These are phyloP conservation scores for Musa acuminata DNA, from an alignment of 176 grass and related monocot species.

Conservation along the genomic window DNA sequence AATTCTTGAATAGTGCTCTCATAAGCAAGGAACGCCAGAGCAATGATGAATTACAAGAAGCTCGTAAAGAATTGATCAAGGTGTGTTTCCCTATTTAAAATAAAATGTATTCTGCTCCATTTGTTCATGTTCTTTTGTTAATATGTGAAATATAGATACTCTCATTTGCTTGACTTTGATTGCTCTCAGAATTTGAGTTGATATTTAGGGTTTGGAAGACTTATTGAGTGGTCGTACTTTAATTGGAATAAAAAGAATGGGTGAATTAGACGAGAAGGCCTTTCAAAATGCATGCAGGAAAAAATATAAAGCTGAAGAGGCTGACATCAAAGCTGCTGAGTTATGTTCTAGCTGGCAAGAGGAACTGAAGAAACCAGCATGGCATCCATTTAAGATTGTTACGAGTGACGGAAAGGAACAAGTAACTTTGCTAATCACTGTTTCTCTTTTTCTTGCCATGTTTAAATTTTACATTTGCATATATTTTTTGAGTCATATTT, in stretches of 20 bases:
- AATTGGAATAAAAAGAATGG: slow-evolving; percentile 93
- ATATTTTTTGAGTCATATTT: not conserved
- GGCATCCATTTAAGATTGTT: slow-evolving; percentile 83
- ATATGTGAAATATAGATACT: too few relatives aligned
- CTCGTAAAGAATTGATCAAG: slow-evolving; percentile 65
- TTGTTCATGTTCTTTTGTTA: not conserved
- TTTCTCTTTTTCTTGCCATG: not conserved
- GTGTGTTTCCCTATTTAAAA: slow-evolving; percentile 28
- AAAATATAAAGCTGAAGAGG: slow-evolving; percentile 36
- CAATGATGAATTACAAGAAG: slow-evolving; percentile 75
- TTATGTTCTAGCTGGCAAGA: slow-evolving; percentile 62
- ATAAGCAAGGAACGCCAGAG: slow-evolving; percentile 71
- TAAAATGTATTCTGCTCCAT: not conserved
- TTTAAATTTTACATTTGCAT: not conserved
- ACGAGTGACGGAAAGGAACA: slow-evolving; percentile 34
- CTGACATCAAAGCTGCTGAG: slow-evolving; percentile 35
- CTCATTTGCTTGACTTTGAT: not conserved
- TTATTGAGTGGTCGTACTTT: slow-evolving; percentile 38
- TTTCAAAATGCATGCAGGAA: slow-evolving; percentile 60
- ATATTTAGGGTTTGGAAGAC: slow-evolving; percentile 62
- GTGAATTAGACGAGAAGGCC: slow-evolving; percentile 61
- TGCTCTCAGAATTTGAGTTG: not conserved
- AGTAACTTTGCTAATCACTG: slow-evolving; percentile 29
- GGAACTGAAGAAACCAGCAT: slow-evolving; percentile 81
- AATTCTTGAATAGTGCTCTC: slow-evolving; percentile 49